A percentile compares a stretch with the other conserved stretches of the same genome.
phyloP scores from a whole-genome alignment of 768 basidiomycete genomes.

The Pholiota conissans region DNA sequence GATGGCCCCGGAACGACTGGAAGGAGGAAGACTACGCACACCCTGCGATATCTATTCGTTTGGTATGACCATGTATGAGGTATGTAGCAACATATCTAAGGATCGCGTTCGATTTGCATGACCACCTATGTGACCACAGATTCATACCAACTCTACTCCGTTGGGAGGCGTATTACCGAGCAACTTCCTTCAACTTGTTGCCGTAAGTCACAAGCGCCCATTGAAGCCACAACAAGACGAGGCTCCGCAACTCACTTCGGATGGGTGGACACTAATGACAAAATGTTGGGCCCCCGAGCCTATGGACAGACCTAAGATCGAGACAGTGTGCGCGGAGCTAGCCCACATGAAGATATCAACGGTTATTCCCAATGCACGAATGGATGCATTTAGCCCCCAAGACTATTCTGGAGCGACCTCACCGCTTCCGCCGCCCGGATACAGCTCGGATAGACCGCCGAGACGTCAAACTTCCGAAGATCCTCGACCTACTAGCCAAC shows the following conservation, averaged over 20 bases:
- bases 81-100: neutral
- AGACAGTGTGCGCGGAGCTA: neutral
- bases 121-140: neutral
- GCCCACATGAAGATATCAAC: neutral
- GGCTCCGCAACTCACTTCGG: neutral
- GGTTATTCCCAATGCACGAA: neutral
- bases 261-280: neutral
- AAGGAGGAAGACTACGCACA: slow-evolving; percentile 8
- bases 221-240: neutral
- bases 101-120: neutral
- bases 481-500: neutral
- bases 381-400: neutral
- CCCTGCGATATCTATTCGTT: slow-evolving; percentile 23
- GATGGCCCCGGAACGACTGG: slow-evolving; percentile 20
- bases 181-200: neutral
- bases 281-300: neutral
- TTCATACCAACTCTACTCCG: neutral
- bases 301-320: neutral
- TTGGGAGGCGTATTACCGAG: neutral
- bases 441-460: neutral
- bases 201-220: neutral
- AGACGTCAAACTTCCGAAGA: neutral
- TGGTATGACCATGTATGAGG: slow-evolving; percentile 23
- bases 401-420: neutral
- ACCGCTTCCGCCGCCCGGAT: neutral